Evolutionary conservation across 305 asterid species (phyloP).

Genomic region (Rubia occidens): DNA sequence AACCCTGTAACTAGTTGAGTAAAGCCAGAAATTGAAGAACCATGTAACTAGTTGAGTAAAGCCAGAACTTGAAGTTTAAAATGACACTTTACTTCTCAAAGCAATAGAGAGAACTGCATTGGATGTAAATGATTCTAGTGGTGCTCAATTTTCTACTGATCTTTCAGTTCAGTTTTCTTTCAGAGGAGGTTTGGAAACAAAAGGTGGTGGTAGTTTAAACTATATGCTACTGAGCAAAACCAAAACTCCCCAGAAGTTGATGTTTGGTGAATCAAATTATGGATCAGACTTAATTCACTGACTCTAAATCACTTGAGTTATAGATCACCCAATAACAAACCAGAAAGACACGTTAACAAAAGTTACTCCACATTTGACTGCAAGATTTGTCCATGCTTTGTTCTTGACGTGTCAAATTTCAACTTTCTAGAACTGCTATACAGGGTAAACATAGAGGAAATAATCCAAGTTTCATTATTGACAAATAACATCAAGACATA

Average conservation of each 20-base stretch:
- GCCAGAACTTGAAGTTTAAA: background rate
- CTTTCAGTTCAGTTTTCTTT: slow-evolving; percentile 1
- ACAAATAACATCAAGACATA: background rate
- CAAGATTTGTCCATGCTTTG: background rate
- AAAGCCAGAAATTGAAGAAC: slow-evolving; percentile 3
- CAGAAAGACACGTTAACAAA: background rate
- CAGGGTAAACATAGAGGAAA: background rate
- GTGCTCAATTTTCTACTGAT: background rate
- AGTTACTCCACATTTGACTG: background rate
- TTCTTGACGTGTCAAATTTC: background rate
- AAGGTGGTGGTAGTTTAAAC: background rate
- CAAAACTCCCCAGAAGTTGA: background rate
- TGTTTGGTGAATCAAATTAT: background rate
- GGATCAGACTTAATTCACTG: background rate
- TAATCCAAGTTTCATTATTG: slow-evolving; percentile 1
- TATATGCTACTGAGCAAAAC: background rate
- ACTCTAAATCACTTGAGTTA: background rate
- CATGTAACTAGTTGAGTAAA: background rate
- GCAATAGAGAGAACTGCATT: background rate
- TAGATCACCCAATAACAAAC: background rate
- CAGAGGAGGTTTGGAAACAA: background rate
- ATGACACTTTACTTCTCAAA: background rate
- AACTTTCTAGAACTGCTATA: background rate
- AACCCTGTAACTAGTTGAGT: background rate
- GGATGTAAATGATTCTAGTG: background rate